Conservation (phyloP, 495 filamentous ascomycete species). For the Aspergillus panamensis region DNA sequence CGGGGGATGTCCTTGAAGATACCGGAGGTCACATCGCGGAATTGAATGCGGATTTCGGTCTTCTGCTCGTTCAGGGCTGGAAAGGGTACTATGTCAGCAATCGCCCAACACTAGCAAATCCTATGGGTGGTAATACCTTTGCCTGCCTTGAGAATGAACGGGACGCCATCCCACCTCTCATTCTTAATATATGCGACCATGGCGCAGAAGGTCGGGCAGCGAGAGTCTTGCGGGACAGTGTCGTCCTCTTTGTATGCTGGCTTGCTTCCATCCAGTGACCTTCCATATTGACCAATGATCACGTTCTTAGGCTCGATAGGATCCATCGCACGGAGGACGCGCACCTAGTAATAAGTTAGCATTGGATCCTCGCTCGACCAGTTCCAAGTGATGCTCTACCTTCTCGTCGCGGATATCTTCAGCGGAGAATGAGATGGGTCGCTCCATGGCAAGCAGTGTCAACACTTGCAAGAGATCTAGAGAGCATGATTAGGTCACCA, state of each 20-base stretch:
- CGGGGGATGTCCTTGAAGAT: conserved; percentile 99
- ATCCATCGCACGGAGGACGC: conserved; percentile 89
- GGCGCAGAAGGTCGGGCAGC: conserved; percentile 97
- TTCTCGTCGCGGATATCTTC: conserved; percentile 99
- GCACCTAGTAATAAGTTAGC: conserved; percentile 38
- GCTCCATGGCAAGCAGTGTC: conserved; percentile 96
- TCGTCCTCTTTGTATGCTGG: conserved; percentile 98
- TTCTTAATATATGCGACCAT: conserved; percentile 99
- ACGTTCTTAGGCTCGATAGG: conserved; percentile 99
- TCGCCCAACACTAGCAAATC: background rate
- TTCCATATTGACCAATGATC: conserved; percentile 98
- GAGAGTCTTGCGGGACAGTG: conserved; percentile 93
- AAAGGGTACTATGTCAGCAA: background rate
- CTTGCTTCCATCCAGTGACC: conserved; percentile 94
- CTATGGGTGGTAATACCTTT: conserved; percentile 57
- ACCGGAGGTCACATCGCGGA: conserved; percentile 97
- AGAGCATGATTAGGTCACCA: conserved; percentile 19
- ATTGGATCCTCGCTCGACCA: background rate
- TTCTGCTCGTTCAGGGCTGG: conserved; percentile 97
- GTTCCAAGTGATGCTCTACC: conserved; percentile 41
- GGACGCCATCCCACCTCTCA: conserved; percentile 98
- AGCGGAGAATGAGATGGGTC: conserved; percentile 95
- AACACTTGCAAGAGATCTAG: conserved; percentile 88
- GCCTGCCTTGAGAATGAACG: conserved; percentile 98
- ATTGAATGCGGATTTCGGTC: conserved; percentile 99